Evolutionary conservation across 2,329 filamentous ascomycete species (phyloP).

Genomic region (Ophiosphaerella narmari): DNA sequence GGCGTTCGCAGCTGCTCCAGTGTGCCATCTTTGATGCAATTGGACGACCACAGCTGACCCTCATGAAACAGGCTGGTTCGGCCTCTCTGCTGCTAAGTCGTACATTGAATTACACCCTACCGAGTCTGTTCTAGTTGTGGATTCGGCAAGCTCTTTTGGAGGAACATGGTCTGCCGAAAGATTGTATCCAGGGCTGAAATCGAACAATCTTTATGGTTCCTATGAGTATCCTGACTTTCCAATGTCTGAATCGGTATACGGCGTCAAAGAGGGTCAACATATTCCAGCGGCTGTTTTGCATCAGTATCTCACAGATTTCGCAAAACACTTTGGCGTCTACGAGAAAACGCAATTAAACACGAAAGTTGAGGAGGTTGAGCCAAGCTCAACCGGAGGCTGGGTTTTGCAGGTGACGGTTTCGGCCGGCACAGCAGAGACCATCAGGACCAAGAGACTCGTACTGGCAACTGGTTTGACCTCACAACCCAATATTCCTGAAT

Average conservation of each 20-base stretch:
- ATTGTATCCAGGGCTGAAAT: constrained; percentile 46
- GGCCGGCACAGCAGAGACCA: neutral
- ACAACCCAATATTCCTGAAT: constrained; percentile 56
- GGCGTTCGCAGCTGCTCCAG: neutral
- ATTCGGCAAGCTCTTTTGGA: constrained; percentile 32
- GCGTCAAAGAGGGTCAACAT: constrained; percentile 56
- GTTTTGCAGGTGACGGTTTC: neutral
- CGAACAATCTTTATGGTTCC: constrained; percentile 45
- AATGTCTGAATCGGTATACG: constrained; percentile 8
- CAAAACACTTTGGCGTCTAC: constrained; percentile 51
- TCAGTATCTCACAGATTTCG: constrained; percentile 55
- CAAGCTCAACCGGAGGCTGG: constrained; percentile 24
- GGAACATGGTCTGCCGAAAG: constrained; percentile 46
- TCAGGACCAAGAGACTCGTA: constrained; percentile 55
- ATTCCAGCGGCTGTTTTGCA: constrained; percentile 62
- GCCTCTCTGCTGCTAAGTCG: constrained; percentile 49
- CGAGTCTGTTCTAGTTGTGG: constrained; percentile 47
- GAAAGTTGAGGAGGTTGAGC: constrained; percentile 53
- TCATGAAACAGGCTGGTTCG: neutral
- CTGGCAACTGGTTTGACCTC: constrained; percentile 65
- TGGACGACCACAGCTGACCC: neutral
- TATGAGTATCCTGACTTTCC: constrained; percentile 43
- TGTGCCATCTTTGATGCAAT: neutral
- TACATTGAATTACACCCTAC: constrained; percentile 48
- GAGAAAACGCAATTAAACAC: constrained; percentile 55